Percentiles rank a stretch among this genome's conserved stretches.
Evolutionary conservation across 805 yeast genomes (phyloP).

Genomic region (Candida sakaeoensis): DNA sequence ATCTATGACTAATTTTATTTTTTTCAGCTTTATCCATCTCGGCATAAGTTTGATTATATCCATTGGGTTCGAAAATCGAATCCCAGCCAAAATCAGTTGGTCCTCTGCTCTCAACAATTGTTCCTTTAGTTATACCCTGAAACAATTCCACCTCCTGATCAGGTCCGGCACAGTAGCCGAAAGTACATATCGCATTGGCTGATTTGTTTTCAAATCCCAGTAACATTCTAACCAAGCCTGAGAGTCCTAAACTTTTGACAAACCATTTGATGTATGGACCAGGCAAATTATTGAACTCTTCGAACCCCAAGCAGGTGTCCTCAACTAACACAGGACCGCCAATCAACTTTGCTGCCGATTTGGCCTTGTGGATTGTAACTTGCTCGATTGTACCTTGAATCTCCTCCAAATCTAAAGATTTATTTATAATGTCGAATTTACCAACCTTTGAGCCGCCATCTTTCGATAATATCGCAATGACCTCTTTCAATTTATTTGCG

Average conservation of each 20-base stretch:
- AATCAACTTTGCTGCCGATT: conserved; percentile 60
- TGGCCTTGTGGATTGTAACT: conserved; percentile 77
- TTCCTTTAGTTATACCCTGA: conserved; percentile 82
- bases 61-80: conserved; percentile 80
- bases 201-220: conserved; percentile 77
- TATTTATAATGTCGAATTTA: conserved; percentile 51
- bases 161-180: conserved; percentile 85
- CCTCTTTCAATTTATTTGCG: conserved; percentile 82
- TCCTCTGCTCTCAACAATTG: conserved; percentile 74
- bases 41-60: conserved; percentile 68
- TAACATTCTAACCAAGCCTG: conserved; percentile 73
- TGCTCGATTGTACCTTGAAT: conserved; percentile 84
- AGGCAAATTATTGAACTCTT: conserved; percentile 76
- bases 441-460: conserved; percentile 39
- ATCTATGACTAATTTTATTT: conserved; percentile 84
- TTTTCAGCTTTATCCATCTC: conserved; percentile 78
- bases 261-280: conserved; percentile 98
- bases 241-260: conserved; percentile 66
- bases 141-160: conserved; percentile 69
- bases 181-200: conserved; percentile 88
- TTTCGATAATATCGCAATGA: conserved; percentile 61
- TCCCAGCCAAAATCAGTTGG: conserved; percentile 93
- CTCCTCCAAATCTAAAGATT: conserved; percentile 79
- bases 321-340: conserved; percentile 89
- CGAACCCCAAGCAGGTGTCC: conserved; percentile 86